Base-by-base conservation (phyloP, 2,329 filamentous ascomycete genomes). In the Acephala macrosclerotiorum region DNA sequence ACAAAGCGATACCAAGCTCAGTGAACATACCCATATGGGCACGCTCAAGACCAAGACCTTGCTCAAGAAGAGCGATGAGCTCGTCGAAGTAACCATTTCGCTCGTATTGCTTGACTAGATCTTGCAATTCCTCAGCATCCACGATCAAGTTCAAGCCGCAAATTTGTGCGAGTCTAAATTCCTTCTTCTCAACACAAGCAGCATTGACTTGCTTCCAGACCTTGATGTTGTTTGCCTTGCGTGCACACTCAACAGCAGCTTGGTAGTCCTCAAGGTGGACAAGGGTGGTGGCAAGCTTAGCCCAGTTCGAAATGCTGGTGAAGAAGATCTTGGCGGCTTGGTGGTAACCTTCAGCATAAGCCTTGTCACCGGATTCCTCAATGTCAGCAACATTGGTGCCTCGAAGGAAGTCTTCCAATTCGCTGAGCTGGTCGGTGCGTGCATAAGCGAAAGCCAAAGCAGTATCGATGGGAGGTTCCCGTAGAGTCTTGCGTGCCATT, bases 281-380 rank as follows among this genome's bases (percentile, higher is more conserved):
- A 67, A 98, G 87, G 12, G 96, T 99, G 12, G 96, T 98, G 16
- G 96, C 94, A 74, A 99, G 89, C 85, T 99, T 99, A 63, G 95
- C 95, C 96, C 96, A 99, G 87, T 99, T 99, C 62, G 96, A 99
- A 78, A 99, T 97, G 82, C 93, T 98, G 63, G 89, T 93, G 83
- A 90, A 99, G 87, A 98, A 99, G 76, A 99, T 98, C 88, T 99
- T 99, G 71, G 96, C 93, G 51, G 96, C 96, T 84, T 98, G 91
- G 76, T 96, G 95, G 76, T 93, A 90, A 67, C 95, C 95, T 81
- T 99, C 96, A 69, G 90, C 91, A 73, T 97, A 98, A 25, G 96
- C 95, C 85, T 97, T 97, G 85, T 99, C 96, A 84, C 96, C 96
- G 66, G 94, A 98, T 73, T 96, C 92, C 78, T 99, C 96, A 61